Evolutionary conservation across 176 grass and related monocot genomes (phyloP), one percentile per base, ranked within the genome.

Genomic region (Poa annua): DNA sequence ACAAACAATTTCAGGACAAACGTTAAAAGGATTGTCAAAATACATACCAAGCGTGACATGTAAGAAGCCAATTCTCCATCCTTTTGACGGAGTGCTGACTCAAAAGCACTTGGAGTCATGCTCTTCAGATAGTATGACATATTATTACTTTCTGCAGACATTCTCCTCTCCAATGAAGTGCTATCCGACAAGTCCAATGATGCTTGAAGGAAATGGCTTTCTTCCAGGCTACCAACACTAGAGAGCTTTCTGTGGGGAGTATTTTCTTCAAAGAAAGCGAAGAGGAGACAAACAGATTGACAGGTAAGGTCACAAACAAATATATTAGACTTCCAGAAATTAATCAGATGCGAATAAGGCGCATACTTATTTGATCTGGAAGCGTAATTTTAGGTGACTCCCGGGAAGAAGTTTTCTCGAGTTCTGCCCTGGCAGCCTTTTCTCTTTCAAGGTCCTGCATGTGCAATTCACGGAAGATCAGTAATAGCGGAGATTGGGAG

Each of bases 71-170:
- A 77, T 82, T 99, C 97, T 79, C 97, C 97, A 76, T 99, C 97
- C 81, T 96, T 99, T 84, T 99, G 91, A 41, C 97, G 91, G 42
- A 99, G 88, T 67, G 97, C 84, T 76, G 91, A 94, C 81, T 99
- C 97, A 90, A 94, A 99, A 80, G 93, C 85, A 92, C 93, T 99
- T 76, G 93, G 97, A 79, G 97, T 99, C 97, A 99, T 96, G 87
- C 89, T 94, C 86, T 92, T 96, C 78, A 96, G 75, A 90, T 94
- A 99, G 81, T 99, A 99, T 44, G 93, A 94, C 63, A 94, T 85
- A 72, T 90, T 85, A 72, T 90, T 96, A 87, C 80, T 89, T 53
- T 99, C 97, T 34, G 88, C 77, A 72, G 97, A 96, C 81, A 89
- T 85, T 92, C 97, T 94, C 79, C 91, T 92, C 85, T 99, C 97